Percentiles rank a stretch among this genome's conserved stretches.
Conservation (phyloP, 2,329 filamentous ascomycete genomes). For the Coniochaeta sp. region DNA sequence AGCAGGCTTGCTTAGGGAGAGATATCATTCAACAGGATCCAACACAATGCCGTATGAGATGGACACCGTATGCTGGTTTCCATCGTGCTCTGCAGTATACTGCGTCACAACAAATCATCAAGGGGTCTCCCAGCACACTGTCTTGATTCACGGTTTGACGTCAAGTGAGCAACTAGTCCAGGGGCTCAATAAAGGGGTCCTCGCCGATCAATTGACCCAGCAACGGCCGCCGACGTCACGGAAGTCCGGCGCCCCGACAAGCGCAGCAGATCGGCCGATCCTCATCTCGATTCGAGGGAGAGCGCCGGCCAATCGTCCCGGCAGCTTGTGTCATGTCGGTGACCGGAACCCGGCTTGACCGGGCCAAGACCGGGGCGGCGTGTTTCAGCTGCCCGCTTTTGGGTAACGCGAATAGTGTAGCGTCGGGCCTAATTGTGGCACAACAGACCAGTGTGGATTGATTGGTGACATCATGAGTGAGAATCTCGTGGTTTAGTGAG, state of each 20-base stretch:
- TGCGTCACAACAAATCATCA: not conserved
- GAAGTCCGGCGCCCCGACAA: not conserved
- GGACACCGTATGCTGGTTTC: no score
- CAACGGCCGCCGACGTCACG: not conserved
- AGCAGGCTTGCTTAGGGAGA: not conserved
- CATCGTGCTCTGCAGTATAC: not conserved
- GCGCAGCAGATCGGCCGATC: not conserved
- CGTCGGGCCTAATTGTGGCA: not conserved
- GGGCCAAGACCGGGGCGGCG: not conserved
- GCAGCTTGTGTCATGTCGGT: not conserved
- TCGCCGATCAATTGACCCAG: not conserved
- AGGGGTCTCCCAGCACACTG: not conserved
- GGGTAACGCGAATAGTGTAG: no score
- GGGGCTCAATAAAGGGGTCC: not conserved
- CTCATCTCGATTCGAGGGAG: not conserved
- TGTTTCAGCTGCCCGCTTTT: not conserved
- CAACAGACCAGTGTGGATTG: not conserved
- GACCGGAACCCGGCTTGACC: not conserved
- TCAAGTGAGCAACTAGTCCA: not conserved
- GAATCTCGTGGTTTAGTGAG: not conserved
- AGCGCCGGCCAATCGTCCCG: not conserved
- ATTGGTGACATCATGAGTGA: not conserved
- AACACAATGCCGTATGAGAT: not conserved
- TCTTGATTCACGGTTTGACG: not conserved
- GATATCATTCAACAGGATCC: not conserved